These are phyloP conservation scores for Leishmania braziliensis DNA, from an alignment of 208 protist genomes.

Conservation along the genomic window DNA sequence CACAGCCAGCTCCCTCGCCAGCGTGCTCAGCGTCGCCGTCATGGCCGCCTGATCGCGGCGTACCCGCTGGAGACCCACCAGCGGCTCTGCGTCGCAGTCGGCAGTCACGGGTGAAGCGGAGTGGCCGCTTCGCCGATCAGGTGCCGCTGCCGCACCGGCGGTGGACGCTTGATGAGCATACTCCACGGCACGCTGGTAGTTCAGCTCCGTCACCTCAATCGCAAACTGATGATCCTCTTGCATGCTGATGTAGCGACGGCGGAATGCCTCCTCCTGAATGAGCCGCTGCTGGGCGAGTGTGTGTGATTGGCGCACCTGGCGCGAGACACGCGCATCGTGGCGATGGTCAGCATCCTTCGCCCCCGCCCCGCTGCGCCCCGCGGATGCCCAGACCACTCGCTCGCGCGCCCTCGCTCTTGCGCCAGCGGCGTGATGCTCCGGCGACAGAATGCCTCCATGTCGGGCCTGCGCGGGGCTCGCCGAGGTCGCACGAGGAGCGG, in stretches of 20 bases:
- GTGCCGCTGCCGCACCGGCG: background rate
- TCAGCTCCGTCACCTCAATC: conserved; percentile 30
- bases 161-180: conserved; percentile 7
- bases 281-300: conserved; percentile 26
- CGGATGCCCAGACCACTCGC: background rate
- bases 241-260: conserved; percentile 32
- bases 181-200: conserved; percentile 23
- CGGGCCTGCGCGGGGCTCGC: background rate
- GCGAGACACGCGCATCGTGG: background rate
- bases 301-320: background rate
- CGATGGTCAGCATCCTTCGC: background rate
- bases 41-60: conserved; percentile 25
- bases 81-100: background rate
- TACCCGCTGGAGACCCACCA: conserved; percentile 18
- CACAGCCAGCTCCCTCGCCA: conserved; percentile 2
- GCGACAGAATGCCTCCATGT: background rate
- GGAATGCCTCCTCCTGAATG: conserved; percentile 32
- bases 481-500: background rate
- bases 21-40: conserved; percentile 1
- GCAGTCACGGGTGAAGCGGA: background rate
- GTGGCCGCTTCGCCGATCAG: background rate
- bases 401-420: background rate
- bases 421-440: background rate
- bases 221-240: conserved; percentile 28
- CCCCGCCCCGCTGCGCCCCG: background rate